Percentiles rank a stretch among this genome's conserved stretches.
Conservation (phyloP, 306 rosid genomes). For the Neltuma alba region DNA sequence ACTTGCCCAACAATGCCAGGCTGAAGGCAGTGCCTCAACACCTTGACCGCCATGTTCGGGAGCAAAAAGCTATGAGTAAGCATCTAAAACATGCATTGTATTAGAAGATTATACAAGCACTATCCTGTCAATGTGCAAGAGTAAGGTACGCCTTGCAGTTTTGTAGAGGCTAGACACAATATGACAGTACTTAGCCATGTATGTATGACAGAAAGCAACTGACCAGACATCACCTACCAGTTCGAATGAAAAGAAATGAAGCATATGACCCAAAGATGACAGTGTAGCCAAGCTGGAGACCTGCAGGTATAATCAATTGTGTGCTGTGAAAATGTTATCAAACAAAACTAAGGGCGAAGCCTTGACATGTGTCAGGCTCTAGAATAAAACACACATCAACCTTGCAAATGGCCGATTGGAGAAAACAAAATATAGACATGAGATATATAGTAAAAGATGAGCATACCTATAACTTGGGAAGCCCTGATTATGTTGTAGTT, state of each 20-base stretch:
- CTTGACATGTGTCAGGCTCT: slow-evolving; percentile 4
- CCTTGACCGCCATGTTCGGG: background rate
- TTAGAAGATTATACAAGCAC: background rate
- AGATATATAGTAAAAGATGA: slow-evolving; percentile 28
- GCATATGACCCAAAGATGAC: slow-evolving; percentile 92
- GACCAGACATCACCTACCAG: slow-evolving; percentile 57
- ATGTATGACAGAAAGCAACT: slow-evolving; percentile 25
- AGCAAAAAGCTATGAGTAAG: background rate
- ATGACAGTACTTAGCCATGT: slow-evolving; percentile 19
- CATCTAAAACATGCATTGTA: background rate
- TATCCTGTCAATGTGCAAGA: slow-evolving; percentile 6
- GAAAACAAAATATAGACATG: slow-evolving; percentile 15
- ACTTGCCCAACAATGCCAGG: background rate
- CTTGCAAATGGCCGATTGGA: slow-evolving; percentile 2
- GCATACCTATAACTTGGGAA: slow-evolving; percentile 62
- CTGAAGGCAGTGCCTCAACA: background rate
- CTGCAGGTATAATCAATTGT: slow-evolving; percentile 48
- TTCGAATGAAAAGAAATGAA: slow-evolving; percentile 88
- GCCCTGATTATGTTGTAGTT: slow-evolving; percentile 70
- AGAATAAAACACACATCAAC: slow-evolving; percentile 11
- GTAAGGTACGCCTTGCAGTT: slow-evolving; percentile 7
- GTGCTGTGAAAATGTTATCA: slow-evolving; percentile 25
- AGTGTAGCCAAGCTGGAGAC: slow-evolving; percentile 94
- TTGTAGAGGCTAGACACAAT: slow-evolving; percentile 12
- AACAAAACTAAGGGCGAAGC: slow-evolving; percentile 28